These are phyloP conservation scores for Plasmodium sp. DNA, from an alignment of 169 alveolate genomes.

Conservation along the genomic window DNA sequence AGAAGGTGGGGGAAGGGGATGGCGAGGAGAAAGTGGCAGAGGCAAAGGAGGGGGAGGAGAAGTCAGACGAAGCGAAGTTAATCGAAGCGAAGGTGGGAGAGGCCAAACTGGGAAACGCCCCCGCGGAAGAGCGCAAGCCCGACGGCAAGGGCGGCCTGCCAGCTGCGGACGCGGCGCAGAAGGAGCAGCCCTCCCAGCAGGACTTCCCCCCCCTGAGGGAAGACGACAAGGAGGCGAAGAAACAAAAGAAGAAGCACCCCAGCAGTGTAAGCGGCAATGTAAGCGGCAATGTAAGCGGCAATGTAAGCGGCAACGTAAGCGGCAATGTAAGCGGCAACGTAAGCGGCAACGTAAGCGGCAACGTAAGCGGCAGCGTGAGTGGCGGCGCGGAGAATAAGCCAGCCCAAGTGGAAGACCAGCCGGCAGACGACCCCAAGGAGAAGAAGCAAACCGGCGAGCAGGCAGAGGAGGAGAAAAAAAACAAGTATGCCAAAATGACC, in stretches of 20 bases:
- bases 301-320: background rate
- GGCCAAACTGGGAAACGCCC: background rate
- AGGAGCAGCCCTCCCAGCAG: background rate
- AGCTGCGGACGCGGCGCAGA: background rate
- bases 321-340: background rate
- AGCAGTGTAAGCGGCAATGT: background rate
- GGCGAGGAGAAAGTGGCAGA: background rate
- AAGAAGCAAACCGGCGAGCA: background rate
- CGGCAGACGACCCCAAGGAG: background rate
- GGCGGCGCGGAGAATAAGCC: background rate
- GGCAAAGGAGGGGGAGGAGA: background rate
- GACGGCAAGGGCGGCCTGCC: background rate
- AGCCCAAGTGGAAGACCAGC: background rate
- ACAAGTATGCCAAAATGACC: background rate
- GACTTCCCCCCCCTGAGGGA: background rate
- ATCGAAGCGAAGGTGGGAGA: background rate
- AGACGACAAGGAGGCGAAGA: background rate
- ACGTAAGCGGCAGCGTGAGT: background rate
- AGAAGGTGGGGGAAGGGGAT: background rate
- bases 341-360: background rate
- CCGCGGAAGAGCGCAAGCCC: background rate
- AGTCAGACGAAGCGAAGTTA: background rate
- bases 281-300: background rate
- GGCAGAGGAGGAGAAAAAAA: background rate
- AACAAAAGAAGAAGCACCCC: constrained; percentile 11